Base-by-base conservation (phyloP, 768 basidiomycete genomes). In the Fomitopsis serialis region DNA sequence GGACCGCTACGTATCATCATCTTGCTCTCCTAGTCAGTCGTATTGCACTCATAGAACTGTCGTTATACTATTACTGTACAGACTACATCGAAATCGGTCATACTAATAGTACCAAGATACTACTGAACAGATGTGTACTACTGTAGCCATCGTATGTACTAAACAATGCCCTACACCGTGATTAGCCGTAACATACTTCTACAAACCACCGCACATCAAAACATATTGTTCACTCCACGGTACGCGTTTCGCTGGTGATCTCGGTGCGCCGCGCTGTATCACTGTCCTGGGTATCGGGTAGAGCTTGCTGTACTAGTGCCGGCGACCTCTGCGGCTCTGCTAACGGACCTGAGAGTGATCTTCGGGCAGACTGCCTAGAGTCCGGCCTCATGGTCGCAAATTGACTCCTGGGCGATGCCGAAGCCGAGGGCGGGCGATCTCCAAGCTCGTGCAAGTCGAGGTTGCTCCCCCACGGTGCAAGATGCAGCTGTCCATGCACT, bases 21-120 rank as follows among this genome's bases (percentile, higher is more conserved):
- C 11, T 32, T 32, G 5, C 11, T 32, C 29, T 32, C 29, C 29
- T 32, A 32, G 29, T 32, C 11, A 32, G 29, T 32, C 22, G 93
- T 91, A 0, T 67, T 94, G 15, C 92, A 61, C 63, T 86, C 85
- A 3, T 87, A 80, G 85, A 83, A 91, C 45, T 86, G 87, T 32
- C 11, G 29, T 32, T 6, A 32, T 32, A 11, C 11, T 32, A 32
- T 32, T 11, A 32, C 29, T 32, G 11, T 11, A 32, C 29, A 32
- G 29, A 11, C 29, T 32, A 32, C 29, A 32, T 32, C 29, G 29
- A 32, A 11, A 32, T 6, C 29, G 11, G 29, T 5, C 11, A 32
- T 32, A 32, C n/a, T n/a, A n/a, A n/a, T 32, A 32, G 29, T 11
- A 11, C 11, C 11, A 11, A 32, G 11, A 32, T 6, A 32, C 29